These are phyloP conservation scores for Pluteus cervinus DNA, from an alignment of 768 basidiomycete genomes.

Conservation along the genomic window DNA sequence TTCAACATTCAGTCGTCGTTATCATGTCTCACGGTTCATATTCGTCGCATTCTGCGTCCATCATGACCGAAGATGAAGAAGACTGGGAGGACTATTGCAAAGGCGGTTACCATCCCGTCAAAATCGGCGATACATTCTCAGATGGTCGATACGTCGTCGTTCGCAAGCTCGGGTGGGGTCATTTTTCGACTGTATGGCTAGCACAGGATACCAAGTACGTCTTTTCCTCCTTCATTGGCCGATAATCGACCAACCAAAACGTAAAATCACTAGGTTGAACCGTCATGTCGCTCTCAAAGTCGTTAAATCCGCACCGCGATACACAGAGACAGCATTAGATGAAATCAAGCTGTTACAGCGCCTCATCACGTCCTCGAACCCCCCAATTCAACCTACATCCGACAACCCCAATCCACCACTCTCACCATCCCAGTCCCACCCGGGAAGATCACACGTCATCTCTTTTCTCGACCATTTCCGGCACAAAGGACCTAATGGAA, in stretches of 20 bases:
- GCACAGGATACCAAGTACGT: slow-evolving; percentile 76
- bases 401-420: slow-evolving; percentile 44
- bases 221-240: slow-evolving; percentile 4
- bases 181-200: slow-evolving; percentile 92
- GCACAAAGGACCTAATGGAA: slow-evolving; percentile 94
- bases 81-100: slow-evolving; percentile 85
- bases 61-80: slow-evolving; percentile 90
- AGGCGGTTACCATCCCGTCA: slow-evolving; percentile 88
- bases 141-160: slow-evolving; percentile 86
- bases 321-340: slow-evolving; percentile 97
- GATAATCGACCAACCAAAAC: slow-evolving; percentile 2
- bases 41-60: slow-evolving; percentile 66
- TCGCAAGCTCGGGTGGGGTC: slow-evolving; percentile 93
- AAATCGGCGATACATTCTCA: slow-evolving; percentile 88
- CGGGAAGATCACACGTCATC: slow-evolving; percentile 92
- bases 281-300: slow-evolving; percentile 99
- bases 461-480: slow-evolving; percentile 96
- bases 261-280: slow-evolving; percentile 55
- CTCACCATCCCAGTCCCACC: slow-evolving; percentile 65
- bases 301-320: slow-evolving; percentile 94
- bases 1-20: slow-evolving; percentile 8
- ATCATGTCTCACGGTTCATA: slow-evolving; percentile 69
- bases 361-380: slow-evolving; percentile 78
- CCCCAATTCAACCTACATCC: slow-evolving; percentile 40
- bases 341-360: slow-evolving; percentile 98